Evolutionary conservation across 2,329 filamentous ascomycete species (phyloP), one percentile per base, ranked within the genome.

Genomic region (Ophiostoma sp.): DNA sequence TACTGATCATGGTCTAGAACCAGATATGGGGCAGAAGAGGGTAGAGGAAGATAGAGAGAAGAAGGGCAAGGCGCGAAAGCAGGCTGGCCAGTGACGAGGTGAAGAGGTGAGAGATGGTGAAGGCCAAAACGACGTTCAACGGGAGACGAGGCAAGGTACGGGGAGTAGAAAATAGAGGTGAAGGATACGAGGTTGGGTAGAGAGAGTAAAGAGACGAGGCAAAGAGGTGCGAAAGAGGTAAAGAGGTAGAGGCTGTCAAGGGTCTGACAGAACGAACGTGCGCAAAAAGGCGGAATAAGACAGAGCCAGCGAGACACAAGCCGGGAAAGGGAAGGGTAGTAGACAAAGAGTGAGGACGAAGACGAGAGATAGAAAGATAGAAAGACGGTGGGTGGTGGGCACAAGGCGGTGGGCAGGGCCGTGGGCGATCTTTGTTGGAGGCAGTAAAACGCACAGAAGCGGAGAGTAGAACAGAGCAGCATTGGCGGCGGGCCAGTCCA

Each of bases 381-480:
- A 72, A 64, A 72, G 64, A 73, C 71, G 71, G 71, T 72, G 25
- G 25, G 28, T 55, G 45, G 64, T 52, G 61, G 74, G 73, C 61
- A n/a, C n/a, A 69, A 72, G 72, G 72, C 73, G 73, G 70, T 74
- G 69, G 64, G 52, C 68, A 45, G 70, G 22, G 22, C 50, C 50
- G 50, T 15, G 39, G 52, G 39, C 15, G 42, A 48, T 48, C 15
- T 48, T 19, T 42, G 50, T 2, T 7, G 22, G 6, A 61, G 36
- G 33, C 39, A 66, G 28, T 55, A 50, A 63, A 61, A 71, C 22
- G 28, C 36, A 63, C 42, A 31, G 48, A 42, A 55, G 69, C 50
- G 48, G 45, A 33, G 48, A 69, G 66, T 19, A 25, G 33, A 59
- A n/a, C 57, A 71, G 42, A 64, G 57, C 33, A 64, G 57, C n/a